phyloP scores from a whole-genome alignment of 768 basidiomycete species.

The Mycena epipterygia region DNA sequence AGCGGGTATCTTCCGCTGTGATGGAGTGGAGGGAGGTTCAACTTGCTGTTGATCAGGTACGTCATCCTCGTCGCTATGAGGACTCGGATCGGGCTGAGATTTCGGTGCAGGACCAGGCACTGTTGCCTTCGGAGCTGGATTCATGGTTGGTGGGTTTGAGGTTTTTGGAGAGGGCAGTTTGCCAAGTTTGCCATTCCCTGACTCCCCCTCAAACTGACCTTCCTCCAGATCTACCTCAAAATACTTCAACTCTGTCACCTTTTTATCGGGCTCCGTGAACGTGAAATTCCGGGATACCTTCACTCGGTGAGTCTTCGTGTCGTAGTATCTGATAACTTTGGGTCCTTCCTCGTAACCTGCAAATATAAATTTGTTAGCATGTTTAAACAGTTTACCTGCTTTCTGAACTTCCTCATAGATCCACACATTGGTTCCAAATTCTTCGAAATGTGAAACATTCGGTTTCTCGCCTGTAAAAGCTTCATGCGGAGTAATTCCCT shows the following conservation, averaged over 20 bases:
- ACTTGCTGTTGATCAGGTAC: neutral
- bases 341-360: constrained; percentile 10
- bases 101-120: no score
- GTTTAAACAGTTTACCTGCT: constrained; percentile 3
- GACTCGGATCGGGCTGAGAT: no score
- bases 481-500: constrained; percentile 3
- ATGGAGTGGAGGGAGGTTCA: neutral
- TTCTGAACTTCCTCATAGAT: constrained; percentile 5
- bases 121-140: no score
- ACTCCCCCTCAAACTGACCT: neutral
- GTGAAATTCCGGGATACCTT: no score
- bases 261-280: no score
- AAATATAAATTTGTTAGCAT: constrained; percentile 19
- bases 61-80: neutral
- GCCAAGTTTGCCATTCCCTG: neutral
- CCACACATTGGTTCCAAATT: constrained; percentile 23
- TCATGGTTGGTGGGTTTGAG: no score
- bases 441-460: constrained; percentile 1
- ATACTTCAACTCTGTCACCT: neutral
- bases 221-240: neutral
- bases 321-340: constrained; percentile 21
- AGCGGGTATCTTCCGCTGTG: neutral
- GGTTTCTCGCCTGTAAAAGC: constrained; percentile 10
- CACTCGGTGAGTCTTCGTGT: neutral
- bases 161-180: neutral